A percentile compares a stretch with the other conserved stretches of the same genome.
Conservation (phyloP, 202 grass and related monocot genomes). For the Carex sylvatica region DNA sequence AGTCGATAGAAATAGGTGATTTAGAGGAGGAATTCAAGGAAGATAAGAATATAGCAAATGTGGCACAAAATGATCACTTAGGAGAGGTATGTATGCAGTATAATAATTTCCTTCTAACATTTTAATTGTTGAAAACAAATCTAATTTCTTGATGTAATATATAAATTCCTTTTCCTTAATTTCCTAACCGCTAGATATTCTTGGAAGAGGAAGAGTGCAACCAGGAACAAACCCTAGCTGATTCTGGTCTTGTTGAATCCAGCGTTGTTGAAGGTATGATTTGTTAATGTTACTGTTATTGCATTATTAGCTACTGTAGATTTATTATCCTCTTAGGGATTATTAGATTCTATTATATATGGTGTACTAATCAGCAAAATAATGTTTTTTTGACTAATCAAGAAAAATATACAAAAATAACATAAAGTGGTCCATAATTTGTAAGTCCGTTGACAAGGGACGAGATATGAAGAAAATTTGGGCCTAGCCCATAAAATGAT, state of each 20-base stretch:
- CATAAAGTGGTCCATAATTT: background rate
- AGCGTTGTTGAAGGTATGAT: conserved; percentile 23
- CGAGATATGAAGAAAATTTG: background rate
- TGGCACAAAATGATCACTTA: conserved; percentile 52
- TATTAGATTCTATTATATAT: background rate
- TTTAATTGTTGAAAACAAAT: background rate
- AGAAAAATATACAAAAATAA: background rate
- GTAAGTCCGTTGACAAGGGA: background rate
- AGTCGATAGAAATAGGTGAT: conserved; percentile 56
- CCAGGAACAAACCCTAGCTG: conserved; percentile 35
- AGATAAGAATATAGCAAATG: conserved; percentile 51
- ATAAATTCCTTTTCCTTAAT: background rate
- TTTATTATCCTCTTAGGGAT: background rate
- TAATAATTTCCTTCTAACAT: background rate
- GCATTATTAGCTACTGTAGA: background rate
- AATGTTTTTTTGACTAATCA: background rate
- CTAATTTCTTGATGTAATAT: background rate
- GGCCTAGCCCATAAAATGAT: background rate
- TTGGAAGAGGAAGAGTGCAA: conserved; percentile 55
- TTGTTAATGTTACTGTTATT: conserved; percentile 8
- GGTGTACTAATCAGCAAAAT: background rate
- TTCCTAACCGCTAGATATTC: conserved; percentile 34
- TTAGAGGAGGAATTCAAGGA: conserved; percentile 64
- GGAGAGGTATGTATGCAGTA: conserved; percentile 44
- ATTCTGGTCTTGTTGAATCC: conserved; percentile 39